Base-by-base conservation (phyloP, 768 basidiomycete species). In the Psilocybe cyanescens region DNA sequence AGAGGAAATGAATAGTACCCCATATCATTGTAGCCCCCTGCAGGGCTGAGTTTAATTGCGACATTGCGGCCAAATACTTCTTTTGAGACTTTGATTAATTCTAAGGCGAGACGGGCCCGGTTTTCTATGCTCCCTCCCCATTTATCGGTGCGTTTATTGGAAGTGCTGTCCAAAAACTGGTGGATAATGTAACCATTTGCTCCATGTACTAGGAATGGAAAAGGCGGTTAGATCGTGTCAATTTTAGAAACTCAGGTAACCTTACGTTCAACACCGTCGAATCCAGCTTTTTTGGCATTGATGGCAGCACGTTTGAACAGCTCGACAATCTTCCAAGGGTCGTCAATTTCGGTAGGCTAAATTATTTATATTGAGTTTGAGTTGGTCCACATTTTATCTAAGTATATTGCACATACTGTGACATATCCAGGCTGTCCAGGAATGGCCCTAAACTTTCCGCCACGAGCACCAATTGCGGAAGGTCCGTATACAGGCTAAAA, bases 71-170 rank as follows among this genome's bases (percentile, higher is more conserved):
- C 83, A 62, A 78, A 83, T 39, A 83, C 72, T 39, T 76, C 73
- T 0, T 61, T 60, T 19, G 73, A 59, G 3, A 77, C 82, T 57
- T 83, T 81, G 19, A 85, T 67, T 47, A 84, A 75, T 67, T 86
- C 83, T 4, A 85, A 76, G 0, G 74, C 76, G 67, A 89, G 87
- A 3, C 84, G 74, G 1, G 78, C 68, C n/a, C 87, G 79, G 69
- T 86, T 86, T 71, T 86, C 83, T 45, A 82, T 61, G 44, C 79
- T 81, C 4, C 87, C 88, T 8, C 88, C 88, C 76, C 83, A 90
- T 56, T 79, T 68, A 72, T 87, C 87, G 12, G 79, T 83, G 17
- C 86, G 80, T 39, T 68, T 59, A 44, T 87, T 87, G 17, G 79
- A 70, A 2, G 69, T 76, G 51, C 67, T 71, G 59, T 86, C 82